These are phyloP conservation scores for Alternaria hordeiaustralica DNA, from an alignment of 2,329 filamentous ascomycete genomes.

Conservation along the genomic window DNA sequence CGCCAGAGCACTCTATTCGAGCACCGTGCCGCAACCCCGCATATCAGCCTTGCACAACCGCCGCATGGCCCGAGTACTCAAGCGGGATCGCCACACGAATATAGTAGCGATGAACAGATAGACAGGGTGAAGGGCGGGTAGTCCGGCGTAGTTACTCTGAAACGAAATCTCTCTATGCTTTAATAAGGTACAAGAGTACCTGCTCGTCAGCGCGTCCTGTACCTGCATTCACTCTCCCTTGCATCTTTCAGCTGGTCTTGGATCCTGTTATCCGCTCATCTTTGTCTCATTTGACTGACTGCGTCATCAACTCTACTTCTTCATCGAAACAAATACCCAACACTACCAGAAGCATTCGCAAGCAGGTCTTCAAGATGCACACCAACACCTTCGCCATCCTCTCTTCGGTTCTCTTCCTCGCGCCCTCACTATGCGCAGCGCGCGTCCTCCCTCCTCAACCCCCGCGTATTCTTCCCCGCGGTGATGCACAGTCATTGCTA, in stretches of 20 bases:
- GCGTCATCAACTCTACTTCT: neutral
- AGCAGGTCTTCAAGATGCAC: slow-evolving; percentile 13
- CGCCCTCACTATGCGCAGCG: neutral
- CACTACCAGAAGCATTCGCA: neutral
- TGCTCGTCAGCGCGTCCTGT: neutral
- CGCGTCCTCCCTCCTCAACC: slow-evolving; percentile 2
- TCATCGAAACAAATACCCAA: neutral
- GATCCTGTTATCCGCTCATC: neutral
- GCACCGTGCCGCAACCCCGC: slow-evolving; percentile 16
- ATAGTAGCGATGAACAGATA: slow-evolving; percentile 7
- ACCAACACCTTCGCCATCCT: slow-evolving; percentile 10
- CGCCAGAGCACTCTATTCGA: slow-evolving; percentile 9
- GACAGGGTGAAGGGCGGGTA: slow-evolving; percentile 3
- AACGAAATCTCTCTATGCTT: neutral
- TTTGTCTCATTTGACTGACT: neutral
- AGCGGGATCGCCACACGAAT: slow-evolving; percentile 1
- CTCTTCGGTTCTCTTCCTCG: slow-evolving; percentile 3
- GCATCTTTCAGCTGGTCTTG: neutral
- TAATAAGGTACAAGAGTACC: neutral
- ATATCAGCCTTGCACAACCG: slow-evolving; percentile 4
- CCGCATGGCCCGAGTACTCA: neutral
- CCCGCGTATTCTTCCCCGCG: slow-evolving; percentile 3
- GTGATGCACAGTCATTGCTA: neutral
- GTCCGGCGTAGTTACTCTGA: neutral
- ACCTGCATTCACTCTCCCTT: neutral